Conservation (phyloP, 2,329 filamentous ascomycete genomes). For the Ophiocordyceps robertsii region DNA sequence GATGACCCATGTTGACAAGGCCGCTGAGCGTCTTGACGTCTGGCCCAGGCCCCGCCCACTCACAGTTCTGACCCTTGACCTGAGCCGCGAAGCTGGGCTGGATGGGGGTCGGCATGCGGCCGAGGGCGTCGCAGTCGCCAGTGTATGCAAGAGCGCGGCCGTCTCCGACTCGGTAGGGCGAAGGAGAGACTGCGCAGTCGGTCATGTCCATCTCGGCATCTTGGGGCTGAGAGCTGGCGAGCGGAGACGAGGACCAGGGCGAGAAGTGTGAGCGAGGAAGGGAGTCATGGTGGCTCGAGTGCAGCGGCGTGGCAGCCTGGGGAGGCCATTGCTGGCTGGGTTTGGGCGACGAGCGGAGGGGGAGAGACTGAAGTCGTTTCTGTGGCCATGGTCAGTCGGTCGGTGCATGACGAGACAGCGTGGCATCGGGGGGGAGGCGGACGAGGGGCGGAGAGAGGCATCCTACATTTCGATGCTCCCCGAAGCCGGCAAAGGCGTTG, state of each 20-base stretch:
- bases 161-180: slow-evolving; percentile 9
- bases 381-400: slow-evolving; percentile 9
- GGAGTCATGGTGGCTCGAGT: slow-evolving; percentile 25
- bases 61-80: slow-evolving; percentile 37
- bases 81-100: slow-evolving; percentile 43
- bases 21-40: slow-evolving; percentile 20
- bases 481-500: slow-evolving; percentile 26
- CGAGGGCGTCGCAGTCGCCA: neutral
- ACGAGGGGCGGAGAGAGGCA: neutral
- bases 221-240: slow-evolving; percentile 5
- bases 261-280: slow-evolving; percentile 16
- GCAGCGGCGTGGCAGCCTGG: slow-evolving; percentile 23
- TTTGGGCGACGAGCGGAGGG: slow-evolving; percentile 31
- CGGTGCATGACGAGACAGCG: neutral
- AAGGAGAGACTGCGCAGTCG: slow-evolving; percentile 12
- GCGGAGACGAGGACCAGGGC: slow-evolving; percentile 16
- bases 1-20: slow-evolving; percentile 23
- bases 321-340: slow-evolving; percentile 15
- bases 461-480: slow-evolving; percentile 36
- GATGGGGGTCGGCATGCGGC: slow-evolving; percentile 31
- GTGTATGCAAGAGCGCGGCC: neutral
- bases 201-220: slow-evolving; percentile 39
- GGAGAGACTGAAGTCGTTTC: slow-evolving; percentile 42
- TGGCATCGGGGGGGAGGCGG: neutral
- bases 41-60: slow-evolving; percentile 19